Evolutionary conservation across 371 early-diverging fungal species (phyloP).

Genomic region (Mortierella sp.): DNA sequence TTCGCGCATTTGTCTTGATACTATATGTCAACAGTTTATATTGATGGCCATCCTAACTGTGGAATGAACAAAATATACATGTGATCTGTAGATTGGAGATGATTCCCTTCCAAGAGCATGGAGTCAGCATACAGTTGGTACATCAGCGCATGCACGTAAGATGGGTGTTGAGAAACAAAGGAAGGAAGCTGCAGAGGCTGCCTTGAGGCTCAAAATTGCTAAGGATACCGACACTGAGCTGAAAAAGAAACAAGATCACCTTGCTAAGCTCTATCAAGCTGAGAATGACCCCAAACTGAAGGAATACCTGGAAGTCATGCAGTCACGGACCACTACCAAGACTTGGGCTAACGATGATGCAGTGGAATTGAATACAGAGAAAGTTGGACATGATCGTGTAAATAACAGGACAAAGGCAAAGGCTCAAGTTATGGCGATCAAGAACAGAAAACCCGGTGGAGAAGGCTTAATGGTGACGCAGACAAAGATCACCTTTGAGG

Average conservation of each 20-base stretch:
- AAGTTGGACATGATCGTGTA: constrained; percentile 36
- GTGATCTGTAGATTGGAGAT: constrained; percentile 71
- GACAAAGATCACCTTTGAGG: constrained; percentile 70
- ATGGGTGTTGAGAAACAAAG: constrained; percentile 51
- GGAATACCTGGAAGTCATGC: constrained; percentile 94
- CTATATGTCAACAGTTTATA: not conserved
- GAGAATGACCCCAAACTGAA: constrained; percentile 84
- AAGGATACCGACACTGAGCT: constrained; percentile 44
- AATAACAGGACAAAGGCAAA: constrained; percentile 56
- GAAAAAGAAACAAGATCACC: constrained; percentile 62
- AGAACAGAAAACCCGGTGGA: constrained; percentile 73
- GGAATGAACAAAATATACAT: not conserved
- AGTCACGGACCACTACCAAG: constrained; percentile 80
- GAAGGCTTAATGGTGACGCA: constrained; percentile 67
- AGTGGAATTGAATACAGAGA: constrained; percentile 48
- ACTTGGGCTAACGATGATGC: constrained; percentile 96
- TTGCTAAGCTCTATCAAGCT: constrained; percentile 70
- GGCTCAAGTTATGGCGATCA: constrained; percentile 63
- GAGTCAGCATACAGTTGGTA: constrained; percentile 87
- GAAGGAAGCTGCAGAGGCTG: constrained; percentile 55
- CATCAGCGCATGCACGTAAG: constrained; percentile 72
- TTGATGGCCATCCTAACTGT: not conserved
- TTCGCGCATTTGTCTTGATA: not conserved
- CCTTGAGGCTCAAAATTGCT: constrained; percentile 47
- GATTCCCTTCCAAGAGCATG: constrained; percentile 88